Evolutionary conservation across 345 rosid species (phyloP).

Genomic region (Cardamine resedifolia): DNA sequence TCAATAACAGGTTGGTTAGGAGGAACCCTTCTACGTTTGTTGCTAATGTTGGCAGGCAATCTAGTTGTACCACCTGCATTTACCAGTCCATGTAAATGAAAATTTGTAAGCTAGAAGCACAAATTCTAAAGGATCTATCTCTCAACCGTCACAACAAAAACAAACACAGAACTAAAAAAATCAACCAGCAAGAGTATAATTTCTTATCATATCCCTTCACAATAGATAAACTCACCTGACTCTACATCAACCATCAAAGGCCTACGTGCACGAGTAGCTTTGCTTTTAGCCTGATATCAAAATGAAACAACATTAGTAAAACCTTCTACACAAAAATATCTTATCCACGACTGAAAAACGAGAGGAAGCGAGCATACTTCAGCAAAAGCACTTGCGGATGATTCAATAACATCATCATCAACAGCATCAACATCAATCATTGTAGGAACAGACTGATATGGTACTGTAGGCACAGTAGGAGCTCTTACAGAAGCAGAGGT

Average conservation of each 20-base stretch:
- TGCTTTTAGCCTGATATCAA: conserved; percentile 71
- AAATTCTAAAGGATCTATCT: not conserved
- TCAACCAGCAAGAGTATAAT: not conserved
- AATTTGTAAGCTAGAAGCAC: not conserved
- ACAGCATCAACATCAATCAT: conserved; percentile 69
- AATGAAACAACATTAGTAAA: conserved; percentile 14
- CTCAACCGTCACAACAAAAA: not conserved
- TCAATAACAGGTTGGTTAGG: conserved; percentile 35
- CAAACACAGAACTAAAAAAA: not conserved
- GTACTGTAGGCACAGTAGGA: conserved; percentile 19
- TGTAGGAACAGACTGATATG: conserved; percentile 36
- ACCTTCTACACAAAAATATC: not conserved
- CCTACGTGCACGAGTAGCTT: conserved; percentile 54
- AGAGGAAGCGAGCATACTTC: conserved; percentile 46
- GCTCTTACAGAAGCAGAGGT: conserved; percentile 22
- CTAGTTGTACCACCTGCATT: conserved; percentile 26
- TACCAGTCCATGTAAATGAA: not conserved
- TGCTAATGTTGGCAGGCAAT: conserved; percentile 26
- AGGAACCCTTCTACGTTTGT: conserved; percentile 36
- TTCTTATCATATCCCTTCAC: not conserved
- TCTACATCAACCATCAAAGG: conserved; percentile 65
- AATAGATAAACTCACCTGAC: conserved; percentile 49
- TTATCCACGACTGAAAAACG: not conserved
- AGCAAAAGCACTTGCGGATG: conserved; percentile 82
- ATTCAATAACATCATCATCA: conserved; percentile 81